phyloP scores from a whole-genome alignment of 2,329 filamentous ascomycete genomes.

The Aspergillus thermomutatus region DNA sequence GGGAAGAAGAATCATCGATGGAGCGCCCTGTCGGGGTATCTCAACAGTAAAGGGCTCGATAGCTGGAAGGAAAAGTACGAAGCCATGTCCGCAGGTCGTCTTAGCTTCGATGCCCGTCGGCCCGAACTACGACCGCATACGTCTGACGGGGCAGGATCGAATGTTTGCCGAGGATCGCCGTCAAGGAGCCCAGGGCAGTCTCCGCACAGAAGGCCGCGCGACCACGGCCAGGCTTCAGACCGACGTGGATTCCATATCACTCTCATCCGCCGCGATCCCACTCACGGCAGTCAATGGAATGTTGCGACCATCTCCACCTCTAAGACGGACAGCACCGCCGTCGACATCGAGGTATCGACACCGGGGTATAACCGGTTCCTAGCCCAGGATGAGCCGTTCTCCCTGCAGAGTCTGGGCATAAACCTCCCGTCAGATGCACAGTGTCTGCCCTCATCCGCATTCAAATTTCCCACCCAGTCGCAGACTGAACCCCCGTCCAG shows the following conservation, averaged over 20 bases:
- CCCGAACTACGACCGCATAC: constrained; percentile 23
- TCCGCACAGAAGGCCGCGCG: constrained; percentile 16
- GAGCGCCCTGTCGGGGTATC: constrained; percentile 27
- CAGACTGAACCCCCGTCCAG: constrained; percentile 4
- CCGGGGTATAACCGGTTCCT: constrained; percentile 60
- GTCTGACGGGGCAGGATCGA: constrained; percentile 16
- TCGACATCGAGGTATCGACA: constrained; percentile 56
- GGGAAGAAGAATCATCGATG: constrained; percentile 24
- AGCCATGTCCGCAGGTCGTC: constrained; percentile 19
- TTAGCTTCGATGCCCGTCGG: constrained; percentile 29
- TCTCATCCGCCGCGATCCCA: constrained; percentile 70
- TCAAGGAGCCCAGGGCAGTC: constrained; percentile 28
- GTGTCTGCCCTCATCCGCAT: constrained; percentile 6
- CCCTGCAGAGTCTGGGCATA: constrained; percentile 29
- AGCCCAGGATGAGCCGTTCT: constrained; percentile 34
- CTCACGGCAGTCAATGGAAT: constrained; percentile 70
- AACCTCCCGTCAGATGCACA: constrained; percentile 18
- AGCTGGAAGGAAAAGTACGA: constrained; percentile 24
- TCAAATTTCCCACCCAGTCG: constrained; percentile 4
- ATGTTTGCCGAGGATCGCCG: constrained; percentile 16
- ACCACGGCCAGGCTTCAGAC: constrained; percentile 5
- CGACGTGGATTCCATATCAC: constrained; percentile 45
- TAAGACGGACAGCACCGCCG: constrained; percentile 28
- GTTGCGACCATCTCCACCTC: constrained; percentile 60
- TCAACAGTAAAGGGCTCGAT: constrained; percentile 17